Conservation (phyloP, 306 rosid species). For the Vachellia collinsii region DNA sequence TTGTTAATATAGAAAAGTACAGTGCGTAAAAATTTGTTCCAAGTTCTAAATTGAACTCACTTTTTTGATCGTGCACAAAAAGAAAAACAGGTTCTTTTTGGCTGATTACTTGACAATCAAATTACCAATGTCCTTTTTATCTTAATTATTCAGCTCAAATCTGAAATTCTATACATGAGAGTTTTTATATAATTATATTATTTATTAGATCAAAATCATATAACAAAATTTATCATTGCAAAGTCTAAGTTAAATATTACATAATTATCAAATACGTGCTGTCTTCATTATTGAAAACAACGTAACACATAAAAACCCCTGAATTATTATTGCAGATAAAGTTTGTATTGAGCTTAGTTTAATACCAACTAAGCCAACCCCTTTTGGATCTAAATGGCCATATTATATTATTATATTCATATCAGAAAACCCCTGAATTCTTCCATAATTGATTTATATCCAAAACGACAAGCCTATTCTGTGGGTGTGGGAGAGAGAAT, state of each 20-base stretch:
- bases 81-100: background rate
- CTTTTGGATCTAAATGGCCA: too few relatives aligned
- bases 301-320: background rate
- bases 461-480: background rate
- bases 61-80: background rate
- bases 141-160: background rate
- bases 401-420: background rate
- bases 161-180: background rate
- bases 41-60: too few relatives aligned
- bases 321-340: too few relatives aligned
- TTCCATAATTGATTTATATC: background rate
- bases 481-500: background rate
- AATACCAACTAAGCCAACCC: too few relatives aligned
- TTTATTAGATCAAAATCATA: background rate
- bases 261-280: slow-evolving; percentile 3
- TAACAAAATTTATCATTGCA: background rate
- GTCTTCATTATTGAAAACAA: background rate
- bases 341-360: too few relatives aligned
- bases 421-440: background rate
- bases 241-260: slow-evolving; percentile 2
- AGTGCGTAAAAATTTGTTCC: too few relatives aligned
- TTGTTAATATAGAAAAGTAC: too few relatives aligned
- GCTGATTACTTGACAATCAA: background rate
- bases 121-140: background rate
- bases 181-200: background rate